Evolutionary conservation across 73 alveolate genomes (phyloP), one percentile per base, ranked within the genome.

Genomic region (Paramecium primaurelia): DNA sequence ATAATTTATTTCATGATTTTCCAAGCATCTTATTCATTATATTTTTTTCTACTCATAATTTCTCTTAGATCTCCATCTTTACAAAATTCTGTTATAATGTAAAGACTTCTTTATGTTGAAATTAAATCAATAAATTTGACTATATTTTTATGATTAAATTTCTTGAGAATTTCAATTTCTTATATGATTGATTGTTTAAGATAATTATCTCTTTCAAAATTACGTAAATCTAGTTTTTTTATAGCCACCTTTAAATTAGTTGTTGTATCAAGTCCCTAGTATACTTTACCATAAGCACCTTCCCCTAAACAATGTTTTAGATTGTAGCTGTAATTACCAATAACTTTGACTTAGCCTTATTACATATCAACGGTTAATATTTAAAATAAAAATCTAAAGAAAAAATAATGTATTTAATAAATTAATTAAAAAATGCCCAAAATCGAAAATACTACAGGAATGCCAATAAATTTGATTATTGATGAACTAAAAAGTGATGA

Each of bases 401-500:
- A 42, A 38, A 77, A 40, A 25, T 37, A 37, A 77, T 30, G 68
- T 51, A 51, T 51, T 51, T 51, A 51, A 22, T 26, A 32, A 77
- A 37, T 77, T 77, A 77, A 40, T 47, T 47, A 77, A 44, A 22
- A 86, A 36, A 88, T 88, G 94, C 87, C 94, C 45, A 88, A 88
- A 71, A 88, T 71, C 5, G 94, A 88, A 28, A 88, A 88, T 47
- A 88, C 86, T 44, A 88, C 94, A 16, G 94, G 94, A 25, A 42
- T 89, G 71, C 86, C 94, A 77, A 44, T 89, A 60, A 89, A 89
- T 47, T 60, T 71, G 64, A 77, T 89, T 45, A 93, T 96, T 14
- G 98, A 96, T 54, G 98, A 96, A 68, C 92, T 96, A 40, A 96
- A 95, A 94, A 84, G 94, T 44, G 98, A 96, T 58, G 98, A 96